These are phyloP conservation scores for Thermoascus crustaceus DNA, from an alignment of 2,329 filamentous ascomycete genomes.

Conservation along the genomic window DNA sequence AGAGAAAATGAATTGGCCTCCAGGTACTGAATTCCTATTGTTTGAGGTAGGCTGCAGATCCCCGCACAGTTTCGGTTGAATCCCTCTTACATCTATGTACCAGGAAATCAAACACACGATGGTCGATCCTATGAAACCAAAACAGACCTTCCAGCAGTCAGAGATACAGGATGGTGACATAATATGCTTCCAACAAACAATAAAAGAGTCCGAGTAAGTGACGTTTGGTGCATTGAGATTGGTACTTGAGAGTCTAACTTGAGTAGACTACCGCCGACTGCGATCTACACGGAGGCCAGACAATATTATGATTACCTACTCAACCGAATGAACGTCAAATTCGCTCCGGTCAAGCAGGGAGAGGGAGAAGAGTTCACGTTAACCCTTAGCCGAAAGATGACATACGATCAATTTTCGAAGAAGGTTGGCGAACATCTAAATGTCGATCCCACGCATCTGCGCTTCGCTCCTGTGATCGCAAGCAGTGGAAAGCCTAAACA, in stretches of 20 bases:
- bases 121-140: conserved; percentile 91
- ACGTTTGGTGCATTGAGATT: not conserved
- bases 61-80: conserved; percentile 13
- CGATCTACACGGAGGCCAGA: conserved; percentile 58
- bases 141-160: conserved; percentile 78
- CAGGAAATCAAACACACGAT: conserved; percentile 92
- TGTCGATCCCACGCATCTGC: conserved; percentile 75
- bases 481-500: conserved; percentile 68
- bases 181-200: conserved; percentile 75
- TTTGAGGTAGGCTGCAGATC: conserved; percentile 55
- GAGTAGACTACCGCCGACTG: conserved; percentile 28
- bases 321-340: conserved; percentile 71
- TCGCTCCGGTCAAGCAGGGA: conserved; percentile 54
- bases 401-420: conserved; percentile 76
- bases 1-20: conserved; percentile 77
- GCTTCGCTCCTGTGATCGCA: conserved; percentile 79
- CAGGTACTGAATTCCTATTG: conserved; percentile 62
- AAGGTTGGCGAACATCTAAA: conserved; percentile 72
- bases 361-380: conserved; percentile 63
- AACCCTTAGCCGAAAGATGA: conserved; percentile 77
- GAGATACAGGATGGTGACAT: conserved; percentile 98
- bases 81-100: conserved; percentile 16
- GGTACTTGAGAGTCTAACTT: conserved; percentile 3
- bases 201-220: conserved; percentile 33
- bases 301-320: conserved; percentile 91